Evolutionary conservation across 371 early-diverging fungal genomes (phyloP).

Genomic region (Mucor ambiguus): DNA sequence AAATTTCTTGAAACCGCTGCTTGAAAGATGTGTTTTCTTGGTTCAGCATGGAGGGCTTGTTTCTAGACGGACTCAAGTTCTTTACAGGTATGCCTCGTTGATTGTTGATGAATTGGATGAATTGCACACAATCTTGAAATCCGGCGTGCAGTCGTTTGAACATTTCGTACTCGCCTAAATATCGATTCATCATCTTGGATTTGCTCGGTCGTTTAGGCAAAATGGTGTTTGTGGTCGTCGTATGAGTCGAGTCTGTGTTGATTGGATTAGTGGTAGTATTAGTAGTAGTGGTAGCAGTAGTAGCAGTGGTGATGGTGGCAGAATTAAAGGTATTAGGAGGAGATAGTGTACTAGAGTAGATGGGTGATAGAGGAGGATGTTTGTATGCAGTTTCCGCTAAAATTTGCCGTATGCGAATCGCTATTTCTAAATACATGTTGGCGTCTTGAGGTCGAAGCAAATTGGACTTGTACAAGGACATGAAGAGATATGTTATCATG

Average conservation of each 20-base stretch:
- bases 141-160: conserved; percentile 36
- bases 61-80: neutral
- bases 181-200: conserved; percentile 5
- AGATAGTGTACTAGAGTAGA: neutral
- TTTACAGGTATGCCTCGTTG: conserved; percentile 33
- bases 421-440: conserved; percentile 36
- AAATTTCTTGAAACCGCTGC: neutral
- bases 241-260: neutral
- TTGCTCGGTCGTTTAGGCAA: neutral
- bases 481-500: conserved; percentile 27
- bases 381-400: conserved; percentile 20
- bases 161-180: conserved; percentile 31
- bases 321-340: neutral
- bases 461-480: conserved; percentile 37
- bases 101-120: conserved; percentile 33
- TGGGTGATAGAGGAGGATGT: neutral
- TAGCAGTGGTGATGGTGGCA: neutral
- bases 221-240: neutral
- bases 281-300: neutral
- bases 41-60: conserved; percentile 5
- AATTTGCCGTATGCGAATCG: conserved; percentile 35
- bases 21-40: neutral
- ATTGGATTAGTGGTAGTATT: neutral
- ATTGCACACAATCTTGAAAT: conserved; percentile 12
- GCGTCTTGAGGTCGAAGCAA: conserved; percentile 36